phyloP scores from a whole-genome alignment of 1,139 yeast genomes.

The Candida glucosophila region DNA sequence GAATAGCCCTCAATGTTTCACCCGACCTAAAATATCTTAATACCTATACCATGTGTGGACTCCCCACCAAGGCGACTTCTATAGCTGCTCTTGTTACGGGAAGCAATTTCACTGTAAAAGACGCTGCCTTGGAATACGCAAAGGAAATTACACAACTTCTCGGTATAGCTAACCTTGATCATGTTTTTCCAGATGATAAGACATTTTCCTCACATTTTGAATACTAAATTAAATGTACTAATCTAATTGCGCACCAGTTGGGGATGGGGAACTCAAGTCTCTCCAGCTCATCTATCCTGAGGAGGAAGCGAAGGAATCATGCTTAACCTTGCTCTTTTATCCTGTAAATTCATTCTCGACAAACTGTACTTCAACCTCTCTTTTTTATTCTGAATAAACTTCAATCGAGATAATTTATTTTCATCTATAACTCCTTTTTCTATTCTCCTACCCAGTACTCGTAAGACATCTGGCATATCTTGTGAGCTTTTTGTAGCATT shows the following conservation, averaged over 20 bases:
- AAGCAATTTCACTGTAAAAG: constrained; percentile 19
- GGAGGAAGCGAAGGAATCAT: constrained; percentile 11
- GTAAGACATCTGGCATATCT: constrained; percentile 5
- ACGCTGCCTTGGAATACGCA: constrained; percentile 44
- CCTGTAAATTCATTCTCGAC: constrained; percentile 13
- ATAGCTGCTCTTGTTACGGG: constrained; percentile 16
- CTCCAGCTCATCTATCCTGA: constrained; percentile 1
- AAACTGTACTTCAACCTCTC: constrained; percentile 30
- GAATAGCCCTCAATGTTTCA: constrained; percentile 70
- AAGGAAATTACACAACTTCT: constrained; percentile 42
- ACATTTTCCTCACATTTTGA: no score
- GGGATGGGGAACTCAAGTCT: background rate
- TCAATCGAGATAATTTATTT: constrained; percentile 21
- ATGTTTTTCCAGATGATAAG: constrained; percentile 25
- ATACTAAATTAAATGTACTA: background rate
- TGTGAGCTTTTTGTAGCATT: constrained; percentile 11
- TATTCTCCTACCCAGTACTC: constrained; percentile 4
- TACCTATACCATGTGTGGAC: constrained; percentile 76
- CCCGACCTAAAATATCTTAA: constrained; percentile 72
- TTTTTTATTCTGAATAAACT: constrained; percentile 27
- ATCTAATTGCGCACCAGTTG: background rate
- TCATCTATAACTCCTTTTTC: constrained; percentile 11
- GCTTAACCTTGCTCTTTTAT: constrained; percentile 13
- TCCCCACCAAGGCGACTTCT: constrained; percentile 44
- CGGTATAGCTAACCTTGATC: constrained; percentile 39